Evolutionary conservation across 1,284 basidiomycete genomes (phyloP).

Genomic region (Puccinia novopanici): DNA sequence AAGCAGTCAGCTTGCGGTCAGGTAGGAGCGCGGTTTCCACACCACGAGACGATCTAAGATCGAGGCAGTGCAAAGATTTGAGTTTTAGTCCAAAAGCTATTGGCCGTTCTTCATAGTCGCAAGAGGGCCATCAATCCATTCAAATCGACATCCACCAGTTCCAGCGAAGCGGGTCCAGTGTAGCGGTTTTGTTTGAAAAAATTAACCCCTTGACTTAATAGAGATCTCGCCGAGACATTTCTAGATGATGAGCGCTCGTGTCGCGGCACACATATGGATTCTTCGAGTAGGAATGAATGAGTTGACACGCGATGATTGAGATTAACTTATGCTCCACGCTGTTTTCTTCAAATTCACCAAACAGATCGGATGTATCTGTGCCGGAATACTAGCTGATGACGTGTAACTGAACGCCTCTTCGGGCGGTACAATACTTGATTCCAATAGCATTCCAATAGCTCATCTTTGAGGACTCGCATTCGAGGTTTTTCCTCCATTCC

Average conservation of each 20-base stretch:
- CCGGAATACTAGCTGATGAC: conserved; percentile 81
- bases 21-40: conserved; percentile 70
- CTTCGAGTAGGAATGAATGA: conserved; percentile 33
- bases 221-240: too few relatives aligned
- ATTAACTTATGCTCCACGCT: conserved; percentile 55
- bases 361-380: conserved; percentile 88
- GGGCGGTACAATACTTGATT: conserved; percentile 77
- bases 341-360: conserved; percentile 92
- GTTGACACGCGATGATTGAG: neutral
- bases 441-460: conserved; percentile 70
- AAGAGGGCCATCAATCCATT: too few relatives aligned
- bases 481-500: too few relatives aligned
- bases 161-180: too few relatives aligned
- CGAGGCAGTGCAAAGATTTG: conserved; percentile 91
- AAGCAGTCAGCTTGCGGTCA: neutral
- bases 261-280: neutral
- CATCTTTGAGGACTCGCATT: too few relatives aligned
- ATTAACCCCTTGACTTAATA: too few relatives aligned
- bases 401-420: too few relatives aligned
- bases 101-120: conserved; percentile 78
- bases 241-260: neutral
- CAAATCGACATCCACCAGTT: too few relatives aligned
- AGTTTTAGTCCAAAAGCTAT: conserved; percentile 89
- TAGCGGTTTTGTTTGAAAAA: too few relatives aligned
- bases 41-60: conserved; percentile 92